These are phyloP conservation scores for Aspergillus cejpii DNA, from an alignment of 2,329 filamentous ascomycete genomes.

Conservation along the genomic window DNA sequence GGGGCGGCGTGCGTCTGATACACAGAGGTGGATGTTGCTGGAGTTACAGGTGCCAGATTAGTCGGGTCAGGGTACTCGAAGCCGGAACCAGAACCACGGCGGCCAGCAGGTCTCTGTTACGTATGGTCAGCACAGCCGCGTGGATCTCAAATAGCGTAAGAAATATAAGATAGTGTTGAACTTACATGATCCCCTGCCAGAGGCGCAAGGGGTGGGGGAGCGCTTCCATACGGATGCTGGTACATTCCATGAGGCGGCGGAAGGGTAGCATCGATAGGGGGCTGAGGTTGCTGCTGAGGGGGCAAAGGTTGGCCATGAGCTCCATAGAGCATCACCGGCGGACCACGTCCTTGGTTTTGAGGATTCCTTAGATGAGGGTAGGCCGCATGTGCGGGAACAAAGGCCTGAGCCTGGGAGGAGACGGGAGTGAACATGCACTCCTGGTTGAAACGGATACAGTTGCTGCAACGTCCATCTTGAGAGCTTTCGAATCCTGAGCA, in stretches of 20 bases:
- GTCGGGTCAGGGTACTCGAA: slow-evolving; percentile 45
- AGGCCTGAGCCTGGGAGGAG: slow-evolving; percentile 66
- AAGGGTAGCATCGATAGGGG: slow-evolving; percentile 30
- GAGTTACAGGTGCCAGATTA: slow-evolving; percentile 44
- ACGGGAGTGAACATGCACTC: slow-evolving; percentile 73
- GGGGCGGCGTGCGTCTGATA: slow-evolving; percentile 38
- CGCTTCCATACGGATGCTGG: slow-evolving; percentile 32
- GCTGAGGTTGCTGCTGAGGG: slow-evolving; percentile 38
- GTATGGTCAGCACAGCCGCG: slow-evolving; percentile 14
- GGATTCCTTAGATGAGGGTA: slow-evolving; percentile 49
- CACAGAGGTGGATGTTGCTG: slow-evolving; percentile 38
- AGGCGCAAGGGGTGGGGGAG: slow-evolving; percentile 34
- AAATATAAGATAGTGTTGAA: slow-evolving; percentile 21
- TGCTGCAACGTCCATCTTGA: slow-evolving; percentile 64
- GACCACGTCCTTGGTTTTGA: slow-evolving; percentile 29
- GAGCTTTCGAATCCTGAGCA: slow-evolving; percentile 69
- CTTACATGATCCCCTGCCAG: slow-evolving; percentile 44
- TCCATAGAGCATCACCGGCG: slow-evolving; percentile 42
- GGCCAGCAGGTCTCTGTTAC: slow-evolving; percentile 34
- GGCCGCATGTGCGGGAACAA: slow-evolving; percentile 64
- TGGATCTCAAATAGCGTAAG: slow-evolving; percentile 2
- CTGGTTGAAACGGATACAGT: slow-evolving; percentile 67
- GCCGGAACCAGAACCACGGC: slow-evolving; percentile 40
- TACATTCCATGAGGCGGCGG: slow-evolving; percentile 40
- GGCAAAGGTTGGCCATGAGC: slow-evolving; percentile 47